These are phyloP conservation scores for Hymenoscyphus occultus DNA, from an alignment of 2,329 filamentous ascomycete species.

Conservation along the genomic window DNA sequence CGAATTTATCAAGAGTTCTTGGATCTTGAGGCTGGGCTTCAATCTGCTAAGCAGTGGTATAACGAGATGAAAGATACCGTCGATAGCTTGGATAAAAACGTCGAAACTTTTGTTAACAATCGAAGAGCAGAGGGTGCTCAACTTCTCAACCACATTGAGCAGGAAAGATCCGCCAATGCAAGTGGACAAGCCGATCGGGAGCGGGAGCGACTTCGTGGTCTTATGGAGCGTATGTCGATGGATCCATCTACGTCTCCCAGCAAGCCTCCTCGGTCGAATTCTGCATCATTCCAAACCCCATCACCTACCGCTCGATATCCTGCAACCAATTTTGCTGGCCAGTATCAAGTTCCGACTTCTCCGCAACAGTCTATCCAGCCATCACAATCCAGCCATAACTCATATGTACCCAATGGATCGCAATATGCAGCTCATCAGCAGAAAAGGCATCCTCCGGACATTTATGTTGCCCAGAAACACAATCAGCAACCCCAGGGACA, in stretches of 20 bases:
- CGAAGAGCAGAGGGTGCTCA: slow-evolving; percentile 86
- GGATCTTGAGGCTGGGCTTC: slow-evolving; percentile 80
- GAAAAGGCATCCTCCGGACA: slow-evolving; percentile 39
- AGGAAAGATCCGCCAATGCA: slow-evolving; percentile 33
- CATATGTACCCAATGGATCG: slow-evolving; percentile 40
- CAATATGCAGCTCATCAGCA: slow-evolving; percentile 30
- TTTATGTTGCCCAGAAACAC: slow-evolving; percentile 47
- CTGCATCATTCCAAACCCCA: slow-evolving; percentile 34
- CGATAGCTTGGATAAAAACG: slow-evolving; percentile 88
- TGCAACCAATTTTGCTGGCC: slow-evolving; percentile 51
- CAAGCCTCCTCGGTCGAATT: slow-evolving; percentile 38
- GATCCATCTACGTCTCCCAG: slow-evolving; percentile 53
- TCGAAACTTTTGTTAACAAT: slow-evolving; percentile 96
- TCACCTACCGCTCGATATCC: slow-evolving; percentile 48
- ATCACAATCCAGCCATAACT: slow-evolving; percentile 41
- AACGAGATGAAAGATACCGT: slow-evolving; percentile 93
- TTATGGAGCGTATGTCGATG: slow-evolving; percentile 96
- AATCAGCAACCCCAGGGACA: slow-evolving; percentile 47
- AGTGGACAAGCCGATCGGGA: slow-evolving; percentile 64
- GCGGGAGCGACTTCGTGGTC: slow-evolving; percentile 75
- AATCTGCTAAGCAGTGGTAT: slow-evolving; percentile 90
- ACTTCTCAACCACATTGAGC: slow-evolving; percentile 73
- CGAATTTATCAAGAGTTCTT: slow-evolving; percentile 90
- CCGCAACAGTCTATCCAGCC: slow-evolving; percentile 44
- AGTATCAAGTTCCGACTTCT: slow-evolving; percentile 58